phyloP scores from a whole-genome alignment of 2,329 filamentous ascomycete species.

The Cytospora piceicola region DNA sequence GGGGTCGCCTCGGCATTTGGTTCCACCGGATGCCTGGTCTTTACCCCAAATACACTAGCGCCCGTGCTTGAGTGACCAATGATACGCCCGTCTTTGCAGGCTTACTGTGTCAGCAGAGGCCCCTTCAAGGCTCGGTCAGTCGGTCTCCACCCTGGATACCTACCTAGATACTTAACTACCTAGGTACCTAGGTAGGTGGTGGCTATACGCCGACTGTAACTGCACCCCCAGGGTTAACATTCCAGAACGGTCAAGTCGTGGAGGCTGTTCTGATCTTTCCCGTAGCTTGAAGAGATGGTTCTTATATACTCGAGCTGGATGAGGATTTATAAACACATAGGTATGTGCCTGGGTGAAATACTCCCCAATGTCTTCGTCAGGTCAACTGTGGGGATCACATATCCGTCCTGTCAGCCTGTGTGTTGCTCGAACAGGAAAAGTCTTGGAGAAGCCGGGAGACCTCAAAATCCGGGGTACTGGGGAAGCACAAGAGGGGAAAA shows the following conservation, averaged over 20 bases:
- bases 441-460: constrained; percentile 19
- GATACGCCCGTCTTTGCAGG: background rate
- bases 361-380: background rate
- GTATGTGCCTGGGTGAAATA: background rate
- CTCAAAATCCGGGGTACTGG: constrained; percentile 24
- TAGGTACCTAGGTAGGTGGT: no score
- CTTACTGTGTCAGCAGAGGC: background rate
- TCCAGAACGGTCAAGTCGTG: background rate
- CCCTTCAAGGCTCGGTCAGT: no score
- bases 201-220: no score
- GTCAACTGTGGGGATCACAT: constrained; percentile 2
- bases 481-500: constrained; percentile 13
- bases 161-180: no score
- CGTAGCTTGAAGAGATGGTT: background rate
- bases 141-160: no score
- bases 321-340: background rate
- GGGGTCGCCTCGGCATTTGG: constrained; percentile 20
- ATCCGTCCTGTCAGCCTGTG: background rate
- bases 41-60: constrained; percentile 2
- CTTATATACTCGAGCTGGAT: no score
- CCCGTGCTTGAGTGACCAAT: background rate
- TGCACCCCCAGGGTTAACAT: background rate
- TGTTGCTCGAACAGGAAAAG: constrained; percentile 10
- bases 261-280: background rate
- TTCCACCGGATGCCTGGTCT: constrained; percentile 7